A percentile compares a stretch with the other conserved stretches of the same genome.
These are phyloP conservation scores for Thermochaetoides thermophila DNA, from an alignment of 495 filamentous ascomycete species.

Conservation along the genomic window DNA sequence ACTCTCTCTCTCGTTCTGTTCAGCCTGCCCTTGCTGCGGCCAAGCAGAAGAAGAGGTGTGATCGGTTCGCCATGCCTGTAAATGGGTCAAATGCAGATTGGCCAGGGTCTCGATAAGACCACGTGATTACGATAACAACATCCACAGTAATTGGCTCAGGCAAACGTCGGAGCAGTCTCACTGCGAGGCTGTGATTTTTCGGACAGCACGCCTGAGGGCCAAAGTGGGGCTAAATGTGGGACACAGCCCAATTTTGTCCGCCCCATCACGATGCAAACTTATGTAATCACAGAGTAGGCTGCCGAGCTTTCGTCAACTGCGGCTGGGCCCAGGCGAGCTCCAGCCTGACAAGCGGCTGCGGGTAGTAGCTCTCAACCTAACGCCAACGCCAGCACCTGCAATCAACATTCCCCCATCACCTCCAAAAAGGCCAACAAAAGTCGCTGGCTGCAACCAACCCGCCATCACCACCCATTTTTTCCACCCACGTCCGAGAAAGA, in stretches of 20 bases:
- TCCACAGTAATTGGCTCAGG: constrained; percentile 2
- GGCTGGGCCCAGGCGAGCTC: constrained; percentile 6
- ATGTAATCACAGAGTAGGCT: constrained; percentile 20
- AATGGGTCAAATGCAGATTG: too few species aligned
- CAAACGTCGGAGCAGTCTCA: background rate
- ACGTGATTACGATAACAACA: background rate
- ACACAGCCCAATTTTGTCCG: background rate
- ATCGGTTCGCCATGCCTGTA: too few species aligned
- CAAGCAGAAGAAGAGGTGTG: too few species aligned
- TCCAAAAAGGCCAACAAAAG: too few species aligned
- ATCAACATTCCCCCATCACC: too few species aligned
- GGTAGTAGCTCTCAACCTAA: constrained; percentile 5
- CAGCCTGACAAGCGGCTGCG: constrained; percentile 1
- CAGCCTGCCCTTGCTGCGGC: too few species aligned
- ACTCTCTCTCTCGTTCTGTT: too few species aligned
- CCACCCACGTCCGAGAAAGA: background rate
- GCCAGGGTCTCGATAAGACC: constrained; percentile 1
- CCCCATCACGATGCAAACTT: constrained; percentile 3
- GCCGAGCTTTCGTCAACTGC: constrained; percentile 25
- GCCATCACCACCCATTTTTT: background rate
- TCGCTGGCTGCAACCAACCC: background rate
- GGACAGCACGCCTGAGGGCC: too few species aligned
- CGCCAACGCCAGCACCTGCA: constrained; percentile 2
- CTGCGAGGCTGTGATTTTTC: constrained; percentile 3
- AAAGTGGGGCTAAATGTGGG: background rate